These are phyloP conservation scores for Trichopus zeylanicus DNA, from an alignment of 116 monocot species.

Conservation along the genomic window DNA sequence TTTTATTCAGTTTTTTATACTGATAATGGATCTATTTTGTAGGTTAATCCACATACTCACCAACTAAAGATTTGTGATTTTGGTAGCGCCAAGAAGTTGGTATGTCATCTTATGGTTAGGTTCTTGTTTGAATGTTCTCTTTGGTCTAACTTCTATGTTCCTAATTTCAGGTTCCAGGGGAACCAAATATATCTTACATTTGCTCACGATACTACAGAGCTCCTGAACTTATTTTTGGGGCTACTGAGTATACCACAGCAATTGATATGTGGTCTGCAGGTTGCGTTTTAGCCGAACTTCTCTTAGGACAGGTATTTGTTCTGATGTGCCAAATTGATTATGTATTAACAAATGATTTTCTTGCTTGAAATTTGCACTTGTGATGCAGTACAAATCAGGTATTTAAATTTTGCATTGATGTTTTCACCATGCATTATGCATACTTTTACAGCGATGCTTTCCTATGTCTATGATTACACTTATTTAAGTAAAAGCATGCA, in stretches of 20 bases:
- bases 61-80: conserved; percentile 62
- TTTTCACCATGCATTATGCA: too few relatives aligned
- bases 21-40: conserved; percentile 7
- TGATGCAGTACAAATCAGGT: too few relatives aligned
- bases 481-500: too few relatives aligned
- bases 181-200: conserved; percentile 65
- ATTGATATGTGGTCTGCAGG: conserved; percentile 73
- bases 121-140: too few relatives aligned
- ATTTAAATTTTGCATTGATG: too few relatives aligned
- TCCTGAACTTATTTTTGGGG: conserved; percentile 63
- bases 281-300: conserved; percentile 56
- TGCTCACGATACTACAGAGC: conserved; percentile 64
- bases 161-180: conserved; percentile 38
- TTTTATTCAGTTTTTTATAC: not conserved
- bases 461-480: too few relatives aligned
- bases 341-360: not conserved
- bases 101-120: conserved; percentile 21
- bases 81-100: conserved; percentile 62
- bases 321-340: not conserved
- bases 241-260: conserved; percentile 58
- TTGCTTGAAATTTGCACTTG: not conserved
- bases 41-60: conserved; percentile 55
- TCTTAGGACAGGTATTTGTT: conserved; percentile 39
- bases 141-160: conserved; percentile 2
- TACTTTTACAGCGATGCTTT: too few relatives aligned